These are phyloP conservation scores for Boletales sp. DNA, from an alignment of 768 basidiomycete species.

Conservation along the genomic window DNA sequence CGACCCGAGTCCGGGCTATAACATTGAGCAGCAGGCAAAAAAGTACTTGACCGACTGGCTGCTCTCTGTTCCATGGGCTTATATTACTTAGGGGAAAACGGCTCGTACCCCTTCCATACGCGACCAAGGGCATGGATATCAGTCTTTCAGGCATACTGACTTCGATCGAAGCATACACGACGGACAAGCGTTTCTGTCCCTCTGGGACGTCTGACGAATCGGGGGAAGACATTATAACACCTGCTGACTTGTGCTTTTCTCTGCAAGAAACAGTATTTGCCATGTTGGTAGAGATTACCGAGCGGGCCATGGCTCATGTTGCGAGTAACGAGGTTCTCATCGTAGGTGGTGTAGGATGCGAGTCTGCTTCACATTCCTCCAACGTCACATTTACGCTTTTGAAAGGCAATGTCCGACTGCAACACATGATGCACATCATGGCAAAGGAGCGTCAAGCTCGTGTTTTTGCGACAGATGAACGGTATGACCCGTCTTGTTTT, in stretches of 20 bases:
- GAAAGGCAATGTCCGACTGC: slow-evolving; percentile 87
- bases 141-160: slow-evolving; percentile 93
- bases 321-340: slow-evolving; percentile 94
- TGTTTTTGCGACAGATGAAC: slow-evolving; percentile 94
- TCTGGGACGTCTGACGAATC: slow-evolving; percentile 34
- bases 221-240: slow-evolving; percentile 73
- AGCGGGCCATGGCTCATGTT: slow-evolving; percentile 98
- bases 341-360: slow-evolving; percentile 99
- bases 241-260: slow-evolving; percentile 96
- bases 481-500: slow-evolving; percentile 44
- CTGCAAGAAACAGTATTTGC: slow-evolving; percentile 96
- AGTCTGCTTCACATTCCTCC: slow-evolving; percentile 31
- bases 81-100: slow-evolving; percentile 64
- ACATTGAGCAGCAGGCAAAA: slow-evolving; percentile 95
- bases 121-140: slow-evolving; percentile 98
- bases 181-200: slow-evolving; percentile 78
- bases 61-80: slow-evolving; percentile 3
- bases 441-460: slow-evolving; percentile 82
- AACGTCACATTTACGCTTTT: neutral
- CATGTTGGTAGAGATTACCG: slow-evolving; percentile 99
- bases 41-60: slow-evolving; percentile 44
- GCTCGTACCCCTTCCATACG: slow-evolving; percentile 82
- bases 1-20: slow-evolving; percentile 94
- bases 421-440: slow-evolving; percentile 99
- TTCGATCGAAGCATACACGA: slow-evolving; percentile 82